phyloP scores from a whole-genome alignment of 2,329 filamentous ascomycete genomes.

The Neonectria magnoliae region DNA sequence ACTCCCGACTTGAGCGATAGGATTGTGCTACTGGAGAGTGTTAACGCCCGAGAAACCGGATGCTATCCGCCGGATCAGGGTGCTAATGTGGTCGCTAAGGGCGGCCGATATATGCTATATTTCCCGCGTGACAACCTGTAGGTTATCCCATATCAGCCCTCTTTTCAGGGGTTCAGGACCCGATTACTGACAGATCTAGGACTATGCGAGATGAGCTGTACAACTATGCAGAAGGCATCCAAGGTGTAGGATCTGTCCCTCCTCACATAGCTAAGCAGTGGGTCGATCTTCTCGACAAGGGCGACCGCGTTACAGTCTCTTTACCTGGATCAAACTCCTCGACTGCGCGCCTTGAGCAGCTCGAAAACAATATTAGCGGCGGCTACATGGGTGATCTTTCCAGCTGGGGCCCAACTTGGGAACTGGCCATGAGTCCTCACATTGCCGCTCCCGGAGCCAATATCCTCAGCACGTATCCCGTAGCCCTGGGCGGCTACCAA shows the following conservation, averaged over 20 bases:
- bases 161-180: not conserved
- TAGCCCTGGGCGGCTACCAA: not conserved
- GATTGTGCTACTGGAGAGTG: not conserved
- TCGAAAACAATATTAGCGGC: not conserved
- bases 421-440: slow-evolving; percentile 1
- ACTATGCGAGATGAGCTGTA: not conserved
- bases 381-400: not conserved
- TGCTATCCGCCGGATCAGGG: not conserved
- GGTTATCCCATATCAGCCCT: not conserved
- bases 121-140: not conserved
- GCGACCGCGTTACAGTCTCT: not conserved
- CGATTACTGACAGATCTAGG: not conserved
- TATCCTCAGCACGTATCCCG: not conserved
- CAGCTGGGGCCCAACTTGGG: slow-evolving; percentile 11
- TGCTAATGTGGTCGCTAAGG: not conserved
- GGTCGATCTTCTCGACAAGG: not conserved
- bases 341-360: not conserved
- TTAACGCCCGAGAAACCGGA: not conserved
- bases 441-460: slow-evolving; percentile 5
- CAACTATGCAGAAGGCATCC: not conserved
- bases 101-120: not conserved
- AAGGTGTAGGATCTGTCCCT: not conserved
- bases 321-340: not conserved
- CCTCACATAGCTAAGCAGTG: not conserved
- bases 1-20: not conserved